These are phyloP conservation scores for Epicoccum sorghinum DNA, from an alignment of 2,329 filamentous ascomycete genomes.

Conservation along the genomic window DNA sequence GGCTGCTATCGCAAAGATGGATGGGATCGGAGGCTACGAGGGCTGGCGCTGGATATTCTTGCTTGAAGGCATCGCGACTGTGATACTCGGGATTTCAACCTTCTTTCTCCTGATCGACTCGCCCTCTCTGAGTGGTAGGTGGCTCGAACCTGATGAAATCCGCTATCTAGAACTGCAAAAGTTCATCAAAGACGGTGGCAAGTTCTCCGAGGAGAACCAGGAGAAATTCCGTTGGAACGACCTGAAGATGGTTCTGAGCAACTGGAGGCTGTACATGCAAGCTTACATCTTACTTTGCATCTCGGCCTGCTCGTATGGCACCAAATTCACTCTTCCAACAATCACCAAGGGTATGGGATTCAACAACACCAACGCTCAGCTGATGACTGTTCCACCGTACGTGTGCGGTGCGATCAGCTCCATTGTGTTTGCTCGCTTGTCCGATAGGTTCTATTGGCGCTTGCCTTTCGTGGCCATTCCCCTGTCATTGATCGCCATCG, in stretches of 20 bases:
- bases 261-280: constrained; percentile 41
- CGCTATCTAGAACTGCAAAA: constrained; percentile 33
- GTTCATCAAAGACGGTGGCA: constrained; percentile 33
- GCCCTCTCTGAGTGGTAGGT: constrained; percentile 23
- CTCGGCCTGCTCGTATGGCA: constrained; percentile 37
- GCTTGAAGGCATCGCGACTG: constrained; percentile 48
- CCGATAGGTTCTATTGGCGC: constrained; percentile 36
- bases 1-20: constrained; percentile 46
- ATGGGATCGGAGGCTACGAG: constrained; percentile 48
- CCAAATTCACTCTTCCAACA: constrained; percentile 39
- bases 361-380: constrained; percentile 36
- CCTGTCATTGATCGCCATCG: constrained; percentile 43
- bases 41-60: constrained; percentile 55
- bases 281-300: constrained; percentile 34
- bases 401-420: constrained; percentile 33
- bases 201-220: constrained; percentile 24
- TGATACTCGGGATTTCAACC: constrained; percentile 26
- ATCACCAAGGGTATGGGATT: constrained; percentile 39
- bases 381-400: constrained; percentile 39
- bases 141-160: constrained; percentile 32
- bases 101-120: constrained; percentile 41
- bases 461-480: constrained; percentile 35
- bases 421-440: constrained; percentile 28
- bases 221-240: constrained; percentile 30
- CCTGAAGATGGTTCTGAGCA: constrained; percentile 31